These are phyloP conservation scores for Salisapilia sapeloensis DNA, from an alignment of 352 stramenopile genomes.

Conservation along the genomic window DNA sequence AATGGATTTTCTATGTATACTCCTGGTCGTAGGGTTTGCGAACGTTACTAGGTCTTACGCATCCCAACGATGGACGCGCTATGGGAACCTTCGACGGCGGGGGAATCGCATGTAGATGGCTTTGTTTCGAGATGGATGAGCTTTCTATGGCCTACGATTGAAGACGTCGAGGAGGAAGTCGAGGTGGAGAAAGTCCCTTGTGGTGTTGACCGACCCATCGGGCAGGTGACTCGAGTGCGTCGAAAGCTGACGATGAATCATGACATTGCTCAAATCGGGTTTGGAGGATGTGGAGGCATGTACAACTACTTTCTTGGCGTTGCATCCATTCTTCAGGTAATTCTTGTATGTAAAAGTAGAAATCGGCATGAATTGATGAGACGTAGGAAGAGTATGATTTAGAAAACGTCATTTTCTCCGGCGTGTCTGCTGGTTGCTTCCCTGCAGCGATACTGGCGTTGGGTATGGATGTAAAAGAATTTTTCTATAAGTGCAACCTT, in stretches of 20 bases:
- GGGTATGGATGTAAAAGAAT: conserved; percentile 52
- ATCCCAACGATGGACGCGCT: no score
- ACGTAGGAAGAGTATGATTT: conserved; percentile 56
- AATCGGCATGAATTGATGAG: background rate
- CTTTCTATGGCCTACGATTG: no score
- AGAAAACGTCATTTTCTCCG: conserved; percentile 52
- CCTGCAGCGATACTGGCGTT: conserved; percentile 42
- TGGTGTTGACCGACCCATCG: no score
- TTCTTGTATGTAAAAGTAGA: background rate
- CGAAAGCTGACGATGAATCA: conserved; percentile 41
- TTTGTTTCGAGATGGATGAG: no score
- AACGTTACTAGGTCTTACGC: no score
- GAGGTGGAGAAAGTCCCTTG: no score
- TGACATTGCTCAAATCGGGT: conserved; percentile 51
- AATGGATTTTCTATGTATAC: no score
- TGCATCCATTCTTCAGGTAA: conserved; percentile 44
- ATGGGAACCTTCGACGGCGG: no score
- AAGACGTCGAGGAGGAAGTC: no score
- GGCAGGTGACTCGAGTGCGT: no score
- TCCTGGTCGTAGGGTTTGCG: no score
- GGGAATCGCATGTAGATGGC: no score
- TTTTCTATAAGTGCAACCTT: conserved; percentile 74
- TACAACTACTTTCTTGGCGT: conserved; percentile 80
- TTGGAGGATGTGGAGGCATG: conserved; percentile 69
- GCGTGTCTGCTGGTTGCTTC: conserved; percentile 61